These are phyloP conservation scores for Malassezia pachydermatis DNA, from an alignment of 1,284 basidiomycete genomes.

Conservation along the genomic window DNA sequence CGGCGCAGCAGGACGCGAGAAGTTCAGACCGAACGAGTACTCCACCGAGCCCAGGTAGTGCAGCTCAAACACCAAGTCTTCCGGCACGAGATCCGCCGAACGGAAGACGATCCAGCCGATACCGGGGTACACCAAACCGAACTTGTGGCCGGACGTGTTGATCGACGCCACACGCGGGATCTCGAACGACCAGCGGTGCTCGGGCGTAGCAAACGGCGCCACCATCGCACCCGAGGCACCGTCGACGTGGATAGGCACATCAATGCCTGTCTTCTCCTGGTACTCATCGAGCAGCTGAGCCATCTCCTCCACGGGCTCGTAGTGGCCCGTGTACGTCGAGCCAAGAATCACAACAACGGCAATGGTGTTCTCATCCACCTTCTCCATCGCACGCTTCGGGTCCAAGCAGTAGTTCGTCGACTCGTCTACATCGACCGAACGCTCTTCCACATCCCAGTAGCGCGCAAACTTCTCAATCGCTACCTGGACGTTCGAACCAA, in stretches of 20 bases:
- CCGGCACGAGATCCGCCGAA: conserved; percentile 50
- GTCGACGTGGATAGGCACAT: conserved; percentile 57
- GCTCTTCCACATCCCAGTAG: conserved; percentile 73
- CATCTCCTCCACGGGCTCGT: conserved; percentile 83
- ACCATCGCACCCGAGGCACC: conserved; percentile 49
- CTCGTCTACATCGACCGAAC: conserved; percentile 36
- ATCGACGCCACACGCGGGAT: conserved; percentile 67
- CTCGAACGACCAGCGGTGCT: conserved; percentile 63
- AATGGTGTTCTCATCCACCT: conserved; percentile 73
- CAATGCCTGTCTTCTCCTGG: conserved; percentile 63
- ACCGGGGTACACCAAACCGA: conserved; percentile 73
- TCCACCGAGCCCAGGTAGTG: conserved; percentile 52
- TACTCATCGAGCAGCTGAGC: conserved; percentile 72
- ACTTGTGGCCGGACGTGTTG: conserved; percentile 65
- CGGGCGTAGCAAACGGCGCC: conserved; percentile 68
- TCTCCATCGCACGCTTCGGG: conserved; percentile 72
- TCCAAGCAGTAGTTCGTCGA: conserved; percentile 60
- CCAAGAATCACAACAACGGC: conserved; percentile 55
- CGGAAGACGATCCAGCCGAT: conserved; percentile 47
- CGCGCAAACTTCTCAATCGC: conserved; percentile 57
- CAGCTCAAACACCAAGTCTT: conserved; percentile 67
- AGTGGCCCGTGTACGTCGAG: conserved; percentile 80
- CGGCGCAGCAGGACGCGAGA: conserved; percentile 77
- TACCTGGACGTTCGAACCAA: conserved; percentile 69
- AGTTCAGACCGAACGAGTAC: conserved; percentile 76